Conservation (phyloP, 495 filamentous ascomycete genomes). For the Pseudevernia furfuracea region DNA sequence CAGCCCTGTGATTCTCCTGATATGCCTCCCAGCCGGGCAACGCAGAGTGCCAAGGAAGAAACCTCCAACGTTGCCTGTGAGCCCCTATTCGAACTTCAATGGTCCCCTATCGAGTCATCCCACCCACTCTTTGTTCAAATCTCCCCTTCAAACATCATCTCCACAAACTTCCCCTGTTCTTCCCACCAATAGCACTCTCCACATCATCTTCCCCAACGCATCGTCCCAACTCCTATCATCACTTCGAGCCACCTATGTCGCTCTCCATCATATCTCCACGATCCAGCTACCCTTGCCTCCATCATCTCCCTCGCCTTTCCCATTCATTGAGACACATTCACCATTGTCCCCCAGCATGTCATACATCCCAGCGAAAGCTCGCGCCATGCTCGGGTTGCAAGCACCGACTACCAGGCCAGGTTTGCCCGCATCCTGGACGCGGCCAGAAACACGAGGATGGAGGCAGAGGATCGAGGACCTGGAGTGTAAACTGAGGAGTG, state of each 20-base stretch:
- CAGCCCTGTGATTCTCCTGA: slow-evolving; percentile 4
- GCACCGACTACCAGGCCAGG: slow-evolving; percentile 1
- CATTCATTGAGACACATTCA: not conserved
- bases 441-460: slow-evolving; percentile 3
- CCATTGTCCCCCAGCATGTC: not conserved
- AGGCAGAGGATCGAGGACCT: slow-evolving; percentile 12
- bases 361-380: slow-evolving; percentile 17
- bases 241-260: slow-evolving; percentile 19
- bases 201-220: slow-evolving; percentile 21
- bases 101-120: slow-evolving; percentile 2
- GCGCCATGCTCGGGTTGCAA: slow-evolving; percentile 13
- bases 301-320: not conserved
- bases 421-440: slow-evolving; percentile 12
- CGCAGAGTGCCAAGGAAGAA: not conserved
- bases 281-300: slow-evolving; percentile 7
- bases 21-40: slow-evolving; percentile 6
- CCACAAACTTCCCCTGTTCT: not conserved
- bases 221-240: slow-evolving; percentile 13
- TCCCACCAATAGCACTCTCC: slow-evolving; percentile 1
- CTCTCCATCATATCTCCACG: slow-evolving; percentile 14
- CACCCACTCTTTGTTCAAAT: not conserved
- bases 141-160: not conserved
- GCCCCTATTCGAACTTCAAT: slow-evolving; percentile 7
- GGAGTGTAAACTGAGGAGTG: slow-evolving; percentile 7
- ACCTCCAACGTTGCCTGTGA: not conserved